Conservation (phyloP, 768 basidiomycete species). For the Suillus americanus region DNA sequence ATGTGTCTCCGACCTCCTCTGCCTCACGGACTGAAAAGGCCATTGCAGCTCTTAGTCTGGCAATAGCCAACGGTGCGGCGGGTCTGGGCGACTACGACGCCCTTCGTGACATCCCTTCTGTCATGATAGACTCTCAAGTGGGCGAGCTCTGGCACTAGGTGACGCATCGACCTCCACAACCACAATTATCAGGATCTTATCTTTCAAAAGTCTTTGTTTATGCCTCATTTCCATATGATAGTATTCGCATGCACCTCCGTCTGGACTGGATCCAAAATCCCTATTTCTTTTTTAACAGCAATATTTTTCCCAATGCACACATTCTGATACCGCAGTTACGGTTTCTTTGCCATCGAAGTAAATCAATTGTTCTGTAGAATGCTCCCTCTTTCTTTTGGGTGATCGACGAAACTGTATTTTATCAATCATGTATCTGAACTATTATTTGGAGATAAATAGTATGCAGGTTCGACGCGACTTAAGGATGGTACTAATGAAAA, state of each 20-base stretch:
- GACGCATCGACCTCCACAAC: background rate
- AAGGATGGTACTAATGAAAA: background rate
- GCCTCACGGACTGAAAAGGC: slow-evolving; percentile 57
- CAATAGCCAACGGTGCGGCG: slow-evolving; percentile 64
- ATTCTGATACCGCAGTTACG: slow-evolving; percentile 20
- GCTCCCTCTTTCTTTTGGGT: slow-evolving; percentile 15
- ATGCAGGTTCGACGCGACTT: background rate
- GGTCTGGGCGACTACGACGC: slow-evolving; percentile 57
- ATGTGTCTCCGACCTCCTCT: slow-evolving; percentile 19
- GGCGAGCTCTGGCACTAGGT: slow-evolving; percentile 61
- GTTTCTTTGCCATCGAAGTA: slow-evolving; percentile 6
- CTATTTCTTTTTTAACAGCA: slow-evolving; percentile 23
- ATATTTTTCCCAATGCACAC: slow-evolving; percentile 24
- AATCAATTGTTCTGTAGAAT: slow-evolving; percentile 20
- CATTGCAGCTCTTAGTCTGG: slow-evolving; percentile 56
- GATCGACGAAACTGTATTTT: slow-evolving; percentile 3
- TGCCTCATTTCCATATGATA: slow-evolving; percentile 27
- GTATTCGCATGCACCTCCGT: slow-evolving; percentile 5
- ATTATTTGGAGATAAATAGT: background rate
- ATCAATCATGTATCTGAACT: slow-evolving; percentile 4
- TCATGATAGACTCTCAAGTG: slow-evolving; percentile 42
- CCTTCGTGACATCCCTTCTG: slow-evolving; percentile 36
- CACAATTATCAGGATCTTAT: slow-evolving; percentile 9
- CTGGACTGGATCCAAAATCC: slow-evolving; percentile 20
- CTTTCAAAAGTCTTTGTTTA: slow-evolving; percentile 9